Conservation (phyloP, 2,329 filamentous ascomycete species). For the Zymoseptoria pseudotritici region DNA sequence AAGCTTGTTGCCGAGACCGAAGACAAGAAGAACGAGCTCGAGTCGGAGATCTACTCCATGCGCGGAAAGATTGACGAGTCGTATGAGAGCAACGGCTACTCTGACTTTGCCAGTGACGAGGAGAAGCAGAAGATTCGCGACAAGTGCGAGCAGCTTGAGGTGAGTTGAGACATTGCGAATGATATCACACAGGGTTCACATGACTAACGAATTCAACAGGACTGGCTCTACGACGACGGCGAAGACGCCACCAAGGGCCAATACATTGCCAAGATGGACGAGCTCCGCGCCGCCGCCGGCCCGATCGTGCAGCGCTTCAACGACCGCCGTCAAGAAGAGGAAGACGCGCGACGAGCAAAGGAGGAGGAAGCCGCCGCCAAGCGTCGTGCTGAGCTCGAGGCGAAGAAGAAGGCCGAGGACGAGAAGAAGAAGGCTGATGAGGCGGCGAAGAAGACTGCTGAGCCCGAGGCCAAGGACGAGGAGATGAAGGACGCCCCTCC, state of each 20-base stretch:
- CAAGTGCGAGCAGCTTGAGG: slow-evolving; percentile 80
- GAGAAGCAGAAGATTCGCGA: slow-evolving; percentile 82
- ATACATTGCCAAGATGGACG: slow-evolving; percentile 91
- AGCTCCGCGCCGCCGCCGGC: slow-evolving; percentile 82
- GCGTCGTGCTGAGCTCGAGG: slow-evolving; percentile 60
- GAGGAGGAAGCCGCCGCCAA: slow-evolving; percentile 60
- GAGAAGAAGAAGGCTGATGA: slow-evolving; percentile 48
- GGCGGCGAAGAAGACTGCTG: slow-evolving; percentile 38
- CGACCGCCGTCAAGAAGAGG: slow-evolving; percentile 85
- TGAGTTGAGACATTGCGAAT: slow-evolving; percentile 42
- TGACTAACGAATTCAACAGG: slow-evolving; percentile 47
- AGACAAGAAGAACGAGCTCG: slow-evolving; percentile 99
- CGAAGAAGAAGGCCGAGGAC: slow-evolving; percentile 70
- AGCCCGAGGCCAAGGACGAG: slow-evolving; percentile 35
- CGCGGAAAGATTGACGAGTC: slow-evolving; percentile 91
- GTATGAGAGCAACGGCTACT: slow-evolving; percentile 46
- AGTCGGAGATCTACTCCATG: slow-evolving; percentile 94
- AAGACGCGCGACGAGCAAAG: slow-evolving; percentile 59
- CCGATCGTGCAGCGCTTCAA: slow-evolving; percentile 92
- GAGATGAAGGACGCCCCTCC: slow-evolving; percentile 56
- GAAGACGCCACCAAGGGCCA: slow-evolving; percentile 90
- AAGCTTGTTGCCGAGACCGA: slow-evolving; percentile 97
- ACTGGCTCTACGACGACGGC: slow-evolving; percentile 97
- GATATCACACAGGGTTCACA: not conserved
- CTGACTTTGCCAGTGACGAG: slow-evolving; percentile 81